Conservation (phyloP, 78 protist species). For the Planoprotostelium fungivorum region DNA sequence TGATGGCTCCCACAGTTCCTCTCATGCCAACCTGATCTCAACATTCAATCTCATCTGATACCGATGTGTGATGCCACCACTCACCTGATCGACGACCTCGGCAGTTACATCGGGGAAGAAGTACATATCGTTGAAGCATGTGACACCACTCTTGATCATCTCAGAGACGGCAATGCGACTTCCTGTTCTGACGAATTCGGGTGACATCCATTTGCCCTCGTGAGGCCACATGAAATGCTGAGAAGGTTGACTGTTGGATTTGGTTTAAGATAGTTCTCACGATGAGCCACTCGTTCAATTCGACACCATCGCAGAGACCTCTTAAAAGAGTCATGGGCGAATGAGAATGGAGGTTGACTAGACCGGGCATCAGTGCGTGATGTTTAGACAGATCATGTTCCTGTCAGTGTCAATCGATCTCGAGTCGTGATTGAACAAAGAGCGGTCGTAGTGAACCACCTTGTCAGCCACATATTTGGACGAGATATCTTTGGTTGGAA, state of each 20-base stretch:
- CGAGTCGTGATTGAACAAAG: neutral
- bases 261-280: neutral
- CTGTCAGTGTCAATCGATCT: neutral
- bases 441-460: constrained; percentile 13
- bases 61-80: neutral
- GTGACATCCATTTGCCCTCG: constrained; percentile 34
- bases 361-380: constrained; percentile 50
- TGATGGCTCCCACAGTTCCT: constrained; percentile 36
- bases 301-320: constrained; percentile 55
- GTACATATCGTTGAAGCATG: constrained; percentile 75
- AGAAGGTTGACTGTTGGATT: neutral
- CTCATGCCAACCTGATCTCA: constrained; percentile 38
- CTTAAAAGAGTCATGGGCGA: constrained; percentile 51
- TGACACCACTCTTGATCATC: constrained; percentile 67
- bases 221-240: constrained; percentile 64
- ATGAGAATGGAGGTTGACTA: constrained; percentile 64
- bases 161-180: constrained; percentile 55
- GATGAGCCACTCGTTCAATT: constrained; percentile 35
- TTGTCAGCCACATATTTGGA: constrained; percentile 15
- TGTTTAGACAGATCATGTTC: constrained; percentile 7
- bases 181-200: constrained; percentile 54
- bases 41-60: neutral
- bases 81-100: constrained; percentile 42
- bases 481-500: constrained; percentile 10
- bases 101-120: constrained; percentile 45